Evolutionary conservation across 2,329 filamentous ascomycete species (phyloP), one percentile per base, ranked within the genome.

Genomic region (Lasiodiplodia citricola): DNA sequence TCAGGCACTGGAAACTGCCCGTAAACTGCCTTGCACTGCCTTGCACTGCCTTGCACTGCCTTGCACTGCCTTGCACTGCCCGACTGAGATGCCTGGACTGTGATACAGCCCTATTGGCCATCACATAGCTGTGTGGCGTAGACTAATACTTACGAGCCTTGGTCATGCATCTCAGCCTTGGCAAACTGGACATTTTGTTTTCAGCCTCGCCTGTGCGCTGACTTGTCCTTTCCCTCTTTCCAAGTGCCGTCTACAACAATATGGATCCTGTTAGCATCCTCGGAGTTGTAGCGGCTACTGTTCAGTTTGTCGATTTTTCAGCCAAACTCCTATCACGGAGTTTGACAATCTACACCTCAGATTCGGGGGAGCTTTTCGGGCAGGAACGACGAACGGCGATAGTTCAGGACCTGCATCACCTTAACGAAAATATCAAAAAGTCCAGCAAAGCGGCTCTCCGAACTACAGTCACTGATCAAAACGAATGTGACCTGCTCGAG

Each of bases 221-320:
- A 23, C 23, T 21, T 23, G 50, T 52, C 8, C 31, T 37, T 35
- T 47, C 13, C 18, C 18, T 35, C 23, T 13, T 8, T 4, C 21
- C 1, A 6, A 13, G 13, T 6, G 3, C 5, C n/a, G 1, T 4
- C 10, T 18, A 13, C 21, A 10, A 4, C 21, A 37, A 3, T 2
- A 51, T 52, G 44, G 65, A 67, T 18, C 65, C 65, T 2, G 2
- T n/a, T 18, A 67, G 47, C 3, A 38, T 31, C 14, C 47, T 67
- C 13, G 54, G 65, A 1, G 25, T 60, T 10, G 65, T 54, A 10
- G 16, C 65, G 8, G 38, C 38, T 28, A 35, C 58, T 18, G 38
- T 67, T 13, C 65, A 67, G 21, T 31, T 67, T 28, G 50, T 57
- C 2, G 35, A 10, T 41, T 67, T 67, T 28, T 31, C 65, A 25